A percentile compares a stretch with the other conserved stretches of the same genome.
Evolutionary conservation across 2,329 filamentous ascomycete genomes (phyloP).

Genomic region (Aspergillus sp.): DNA sequence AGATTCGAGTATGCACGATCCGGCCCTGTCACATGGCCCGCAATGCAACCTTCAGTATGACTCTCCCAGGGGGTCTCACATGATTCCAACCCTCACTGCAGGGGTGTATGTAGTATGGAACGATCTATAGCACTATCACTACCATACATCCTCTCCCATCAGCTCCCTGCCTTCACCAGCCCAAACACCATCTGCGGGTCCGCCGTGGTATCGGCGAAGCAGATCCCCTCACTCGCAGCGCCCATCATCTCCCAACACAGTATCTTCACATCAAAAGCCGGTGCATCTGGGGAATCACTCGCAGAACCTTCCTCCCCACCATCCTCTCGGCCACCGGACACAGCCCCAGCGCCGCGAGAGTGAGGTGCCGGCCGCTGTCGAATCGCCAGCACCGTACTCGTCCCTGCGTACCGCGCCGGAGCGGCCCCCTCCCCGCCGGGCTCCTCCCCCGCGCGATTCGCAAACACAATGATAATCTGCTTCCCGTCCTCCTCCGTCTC

Average conservation of each 20-base stretch:
- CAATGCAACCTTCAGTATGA: conserved; percentile 5
- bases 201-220: conserved; percentile 46
- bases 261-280: conserved; percentile 36
- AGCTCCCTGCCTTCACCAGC: conserved; percentile 17
- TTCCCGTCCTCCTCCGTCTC: conserved; percentile 19
- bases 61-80: conserved; percentile 3
- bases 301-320: conserved; percentile 13
- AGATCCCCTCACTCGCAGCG: conserved; percentile 44
- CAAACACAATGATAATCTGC: conserved; percentile 46
- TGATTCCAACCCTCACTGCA: neutral
- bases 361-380: conserved; percentile 26
- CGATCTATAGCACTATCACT: neutral
- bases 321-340: conserved; percentile 6
- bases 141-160: neutral
- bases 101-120: neutral
- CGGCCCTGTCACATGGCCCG: conserved; percentile 6
- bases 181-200: conserved; percentile 42
- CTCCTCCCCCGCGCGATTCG: conserved; percentile 47
- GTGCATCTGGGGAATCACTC: conserved; percentile 16
- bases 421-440: conserved; percentile 36
- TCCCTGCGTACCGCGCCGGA: conserved; percentile 48
- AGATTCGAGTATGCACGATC: conserved; percentile 1
- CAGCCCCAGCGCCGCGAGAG: conserved; percentile 10
- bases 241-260: conserved; percentile 49
- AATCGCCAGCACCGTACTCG: conserved; percentile 45